Base-by-base conservation (phyloP, 768 basidiomycete genomes). In the Mycena filopes region DNA sequence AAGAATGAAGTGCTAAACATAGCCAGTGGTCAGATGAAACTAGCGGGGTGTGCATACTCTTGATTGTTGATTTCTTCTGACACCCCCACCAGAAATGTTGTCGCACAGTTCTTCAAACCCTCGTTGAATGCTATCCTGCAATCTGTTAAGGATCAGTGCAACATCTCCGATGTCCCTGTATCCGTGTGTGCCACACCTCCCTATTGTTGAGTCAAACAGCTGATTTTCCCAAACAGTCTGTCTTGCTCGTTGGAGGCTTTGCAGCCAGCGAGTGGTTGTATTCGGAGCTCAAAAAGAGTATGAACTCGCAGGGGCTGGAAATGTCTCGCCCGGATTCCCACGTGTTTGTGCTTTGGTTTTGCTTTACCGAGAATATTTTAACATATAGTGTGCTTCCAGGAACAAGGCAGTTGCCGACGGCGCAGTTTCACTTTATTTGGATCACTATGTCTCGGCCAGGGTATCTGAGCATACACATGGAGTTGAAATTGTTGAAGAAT, bases 231-330 rank as follows among this genome's bases (percentile, higher is more conserved):
- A 48, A 28, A 16, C 12, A 83, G 83, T 77, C 79, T 31, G 78
- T 83, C 28, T 78, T 83, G 38, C 80, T 89, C 1, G 86, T 89
- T 3, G 87, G 87, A 23, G 87, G 86, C 0, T 88, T 88, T 70
- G 83, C 85, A 18, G 84, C 85, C 1, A 87, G 82, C 60, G 83
- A 86, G 51, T 88, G 83, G 79, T 70, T 89, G n/a, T 84, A 80
- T 68, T 70, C 74, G 5, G 76, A 77, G 48, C 79, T 88, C 2
- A 79, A 79, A 38, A 73, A 71, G 54, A 69, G 75, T 9, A 74
- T 88, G 12, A 75, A 76, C 5, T 67, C 75, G 1, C 69, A 78
- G 0, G 79, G 80, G 20, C 69, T 86, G 50, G 77, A 72, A 29
- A 73, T 87, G 20, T 79, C 81, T 53, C 78, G 84, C 10, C 87